phyloP scores from a whole-genome alignment of 177 flowering plant genomes.

The Vitis hybrid region DNA sequence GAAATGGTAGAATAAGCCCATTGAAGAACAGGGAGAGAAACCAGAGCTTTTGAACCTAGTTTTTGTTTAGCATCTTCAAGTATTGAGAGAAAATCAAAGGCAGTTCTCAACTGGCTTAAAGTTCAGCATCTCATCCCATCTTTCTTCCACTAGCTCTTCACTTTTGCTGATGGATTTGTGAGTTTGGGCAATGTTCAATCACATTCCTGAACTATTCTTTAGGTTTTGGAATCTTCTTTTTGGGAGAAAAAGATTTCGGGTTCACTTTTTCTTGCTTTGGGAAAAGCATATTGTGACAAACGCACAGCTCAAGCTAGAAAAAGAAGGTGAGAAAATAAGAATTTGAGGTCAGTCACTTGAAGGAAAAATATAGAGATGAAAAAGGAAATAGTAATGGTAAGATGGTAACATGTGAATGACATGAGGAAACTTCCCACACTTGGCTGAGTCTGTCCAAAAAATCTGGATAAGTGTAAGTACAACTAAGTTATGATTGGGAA shows the following conservation, averaged over 20 bases:
- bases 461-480: no score
- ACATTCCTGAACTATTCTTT: slow-evolving; percentile 10
- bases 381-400: background rate
- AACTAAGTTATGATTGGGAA: background rate
- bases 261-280: slow-evolving; percentile 19
- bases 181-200: slow-evolving; percentile 24
- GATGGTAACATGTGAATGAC: background rate
- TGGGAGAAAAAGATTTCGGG: slow-evolving; percentile 6
- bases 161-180: slow-evolving; percentile 20
- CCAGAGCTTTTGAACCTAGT: slow-evolving; percentile 14
- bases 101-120: slow-evolving; percentile 4
- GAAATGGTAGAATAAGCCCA: slow-evolving; percentile 37
- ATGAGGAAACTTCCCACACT: background rate
- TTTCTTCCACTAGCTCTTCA: slow-evolving; percentile 23
- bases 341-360: background rate
- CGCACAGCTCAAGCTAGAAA: slow-evolving; percentile 1
- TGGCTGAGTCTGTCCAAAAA: background rate
- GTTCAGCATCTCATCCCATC: slow-evolving; percentile 11
- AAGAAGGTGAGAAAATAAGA: background rate
- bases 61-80: slow-evolving; percentile 8
- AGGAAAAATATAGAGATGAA: background rate
- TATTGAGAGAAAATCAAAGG: background rate
- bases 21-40: slow-evolving; percentile 31
- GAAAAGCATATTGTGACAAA: slow-evolving; percentile 17
- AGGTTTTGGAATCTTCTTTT: slow-evolving; percentile 51